These are phyloP conservation scores for Globisporangium uncinulatum DNA, from an alignment of 352 stramenopile species.

Conservation along the genomic window DNA sequence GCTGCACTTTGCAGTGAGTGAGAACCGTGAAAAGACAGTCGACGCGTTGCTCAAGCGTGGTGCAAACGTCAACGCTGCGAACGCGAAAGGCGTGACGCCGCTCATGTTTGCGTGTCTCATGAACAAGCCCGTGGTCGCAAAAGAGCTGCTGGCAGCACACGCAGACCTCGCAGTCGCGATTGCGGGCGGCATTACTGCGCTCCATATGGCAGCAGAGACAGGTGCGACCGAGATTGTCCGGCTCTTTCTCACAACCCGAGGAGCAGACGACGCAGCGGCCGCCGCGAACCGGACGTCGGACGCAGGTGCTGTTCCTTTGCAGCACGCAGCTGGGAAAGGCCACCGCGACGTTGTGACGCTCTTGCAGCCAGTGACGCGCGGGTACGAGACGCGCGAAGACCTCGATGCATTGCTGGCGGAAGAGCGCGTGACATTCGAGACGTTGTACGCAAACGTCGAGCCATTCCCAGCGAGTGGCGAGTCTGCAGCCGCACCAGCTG, in stretches of 20 bases:
- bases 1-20: constrained; percentile 78
- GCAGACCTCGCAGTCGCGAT: constrained; percentile 52
- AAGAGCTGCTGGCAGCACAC: constrained; percentile 41
- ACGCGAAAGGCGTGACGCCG: constrained; percentile 65
- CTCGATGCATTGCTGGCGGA: constrained; percentile 49
- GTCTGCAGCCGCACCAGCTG: constrained; percentile 25
- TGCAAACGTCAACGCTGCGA: constrained; percentile 60
- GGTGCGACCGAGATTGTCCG: constrained; percentile 56
- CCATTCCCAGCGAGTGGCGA: constrained; percentile 17
- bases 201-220: constrained; percentile 76
- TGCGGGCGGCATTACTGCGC: constrained; percentile 51
- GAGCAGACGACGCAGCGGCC: constrained; percentile 28
- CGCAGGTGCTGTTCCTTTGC: constrained; percentile 54
- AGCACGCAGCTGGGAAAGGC: constrained; percentile 70
- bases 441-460: constrained; percentile 37
- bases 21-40: constrained; percentile 76
- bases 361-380: constrained; percentile 53
- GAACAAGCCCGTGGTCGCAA: constrained; percentile 62
- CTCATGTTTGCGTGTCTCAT: constrained; percentile 73
- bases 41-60: constrained; percentile 48
- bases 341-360: constrained; percentile 59
- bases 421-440: constrained; percentile 60
- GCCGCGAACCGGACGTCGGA: constrained; percentile 58
- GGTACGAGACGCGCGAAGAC: constrained; percentile 43
- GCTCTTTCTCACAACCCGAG: constrained; percentile 31